These are phyloP conservation scores for Carex sylvatica DNA, from an alignment of 202 grass and related monocot genomes.

Conservation along the genomic window DNA sequence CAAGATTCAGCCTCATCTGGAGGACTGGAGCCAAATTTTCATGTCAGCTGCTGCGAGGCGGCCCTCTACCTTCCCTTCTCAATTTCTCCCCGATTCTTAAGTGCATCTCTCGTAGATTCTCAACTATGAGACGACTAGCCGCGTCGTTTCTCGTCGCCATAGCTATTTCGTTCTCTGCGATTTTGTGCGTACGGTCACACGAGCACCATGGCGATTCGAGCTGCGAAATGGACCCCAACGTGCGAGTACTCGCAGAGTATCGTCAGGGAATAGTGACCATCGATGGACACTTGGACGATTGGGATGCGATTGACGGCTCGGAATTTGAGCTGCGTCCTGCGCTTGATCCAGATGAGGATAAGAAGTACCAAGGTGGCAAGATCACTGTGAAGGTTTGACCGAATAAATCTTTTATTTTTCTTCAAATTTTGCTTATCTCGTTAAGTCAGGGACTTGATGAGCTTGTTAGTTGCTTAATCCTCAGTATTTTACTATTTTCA, in stretches of 20 bases:
- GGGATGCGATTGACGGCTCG: slow-evolving; percentile 68
- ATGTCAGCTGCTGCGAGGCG: not conserved
- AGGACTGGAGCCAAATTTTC: not conserved
- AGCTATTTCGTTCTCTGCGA: slow-evolving; percentile 1
- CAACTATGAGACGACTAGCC: not conserved
- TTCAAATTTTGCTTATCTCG: not conserved
- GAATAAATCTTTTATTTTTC: not conserved
- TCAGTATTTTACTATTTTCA: not conserved
- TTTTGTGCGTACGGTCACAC: slow-evolving; percentile 34
- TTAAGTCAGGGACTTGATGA: not conserved
- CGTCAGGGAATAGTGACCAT: slow-evolving; percentile 66
- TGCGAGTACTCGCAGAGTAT: slow-evolving; percentile 72
- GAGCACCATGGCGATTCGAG: slow-evolving; percentile 74
- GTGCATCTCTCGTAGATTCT: not conserved
- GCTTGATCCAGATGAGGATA: slow-evolving; percentile 81
- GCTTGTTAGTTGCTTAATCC: not conserved
- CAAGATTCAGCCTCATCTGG: not conserved
- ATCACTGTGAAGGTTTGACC: slow-evolving; percentile 65
- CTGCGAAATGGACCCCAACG: slow-evolving; percentile 48
- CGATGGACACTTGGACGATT: slow-evolving; percentile 70
- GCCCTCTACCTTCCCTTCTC: not conserved
- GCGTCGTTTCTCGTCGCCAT: slow-evolving; percentile 7
- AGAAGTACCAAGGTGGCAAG: slow-evolving; percentile 67
- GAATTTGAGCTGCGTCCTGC: slow-evolving; percentile 79
- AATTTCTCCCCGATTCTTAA: not conserved